Base-by-base conservation (phyloP, 345 rosid species). In the Aquilaria malaccensis region DNA sequence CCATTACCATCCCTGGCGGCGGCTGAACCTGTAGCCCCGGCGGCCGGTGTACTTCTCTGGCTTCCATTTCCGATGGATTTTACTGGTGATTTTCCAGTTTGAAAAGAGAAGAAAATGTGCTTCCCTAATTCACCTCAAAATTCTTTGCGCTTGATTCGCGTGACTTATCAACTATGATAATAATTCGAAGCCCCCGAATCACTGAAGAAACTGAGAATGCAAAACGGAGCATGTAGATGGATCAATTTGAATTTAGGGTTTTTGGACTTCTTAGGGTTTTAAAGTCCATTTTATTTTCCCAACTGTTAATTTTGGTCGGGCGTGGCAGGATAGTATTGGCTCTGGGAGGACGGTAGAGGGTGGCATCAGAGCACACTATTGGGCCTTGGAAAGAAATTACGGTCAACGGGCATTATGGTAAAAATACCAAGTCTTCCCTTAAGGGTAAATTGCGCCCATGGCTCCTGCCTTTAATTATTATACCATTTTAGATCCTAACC, bases 41-140 rank as follows among this genome's bases (percentile, higher is more conserved):
- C 51, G 61, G 79, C 58, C 48, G 72, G 67, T 70, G 69, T 60
- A 60, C 68, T 11, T 80, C 85, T 68, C 91, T 77, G 6, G 84
- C 66, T 61, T 85, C 89, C 89, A 84, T 84, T 45, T 7, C 15
- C 2, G 6, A 13, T 11, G 2, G 29, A 50, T 12, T 22, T 48
- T 13, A 30, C 46, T 30, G 0, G 29, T 2, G 11, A 2, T 51
- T 10, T 29, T 3, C 3, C 5, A 13, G 13, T 3, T 0, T 11
- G 65, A 33, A 33, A 29, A 61, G 29, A 33, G 66, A 37, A 52
- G 37, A 12, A 62, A 41, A 11, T 30, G 43, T 37, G 43, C 43
- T 37, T 37, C 43, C 30, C 31, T 15, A 51, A 62, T 11, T 62
- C 45, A 11, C 47, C 46, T 14, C 31, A 33, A 61, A 61, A 29